Conservation (phyloP, 306 rosid genomes). For the Trifolium repens region DNA sequence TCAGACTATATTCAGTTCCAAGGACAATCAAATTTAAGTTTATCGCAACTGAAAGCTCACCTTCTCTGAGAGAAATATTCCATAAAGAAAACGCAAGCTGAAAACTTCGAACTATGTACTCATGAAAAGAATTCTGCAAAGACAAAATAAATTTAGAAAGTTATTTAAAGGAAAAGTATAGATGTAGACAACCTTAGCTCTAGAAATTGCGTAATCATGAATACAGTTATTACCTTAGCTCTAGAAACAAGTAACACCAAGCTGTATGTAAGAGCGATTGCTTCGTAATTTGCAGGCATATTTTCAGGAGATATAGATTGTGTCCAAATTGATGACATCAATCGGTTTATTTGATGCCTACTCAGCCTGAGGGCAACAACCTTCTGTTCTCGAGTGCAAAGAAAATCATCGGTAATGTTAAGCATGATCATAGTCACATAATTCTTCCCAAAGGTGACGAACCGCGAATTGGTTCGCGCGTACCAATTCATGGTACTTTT, state of each 20-base stretch:
- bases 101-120: slow-evolving; percentile 79
- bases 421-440: too few relatives aligned
- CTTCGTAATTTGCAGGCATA: slow-evolving; percentile 90
- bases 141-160: slow-evolving; percentile 25
- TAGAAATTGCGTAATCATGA: not conserved
- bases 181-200: too few relatives aligned
- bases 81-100: slow-evolving; percentile 90
- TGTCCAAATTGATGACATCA: slow-evolving; percentile 84
- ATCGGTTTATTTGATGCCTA: slow-evolving; percentile 72
- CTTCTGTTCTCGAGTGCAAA: slow-evolving; percentile 57
- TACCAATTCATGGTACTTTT: too few relatives aligned
- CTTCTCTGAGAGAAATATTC: slow-evolving; percentile 71
- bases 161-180: not conserved
- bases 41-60: slow-evolving; percentile 52
- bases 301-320: slow-evolving; percentile 79
- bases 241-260: slow-evolving; percentile 78
- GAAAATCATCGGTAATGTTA: slow-evolving; percentile 18
- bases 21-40: slow-evolving; percentile 25
- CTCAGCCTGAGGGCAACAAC: slow-evolving; percentile 64
- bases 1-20: not conserved
- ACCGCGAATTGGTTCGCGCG: too few relatives aligned
- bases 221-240: slow-evolving; percentile 66
- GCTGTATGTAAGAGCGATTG: slow-evolving; percentile 81
- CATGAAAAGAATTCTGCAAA: slow-evolving; percentile 78
- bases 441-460: too few relatives aligned